Conservation (phyloP, 2,329 filamentous ascomycete species). For the Beauveria scarabaeidicola region DNA sequence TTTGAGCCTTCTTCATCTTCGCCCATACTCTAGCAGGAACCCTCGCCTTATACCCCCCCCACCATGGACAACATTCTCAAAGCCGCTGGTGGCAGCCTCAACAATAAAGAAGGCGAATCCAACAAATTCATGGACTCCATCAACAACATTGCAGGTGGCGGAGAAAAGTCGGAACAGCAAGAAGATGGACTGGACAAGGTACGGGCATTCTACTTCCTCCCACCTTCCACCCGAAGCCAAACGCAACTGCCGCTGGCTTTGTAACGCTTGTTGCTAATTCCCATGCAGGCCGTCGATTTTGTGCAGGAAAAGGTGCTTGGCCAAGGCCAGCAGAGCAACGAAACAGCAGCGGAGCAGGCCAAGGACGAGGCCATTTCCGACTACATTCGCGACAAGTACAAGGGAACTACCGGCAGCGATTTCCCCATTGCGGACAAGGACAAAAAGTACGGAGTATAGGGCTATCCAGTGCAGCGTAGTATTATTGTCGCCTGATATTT, state of each 20-base stretch:
- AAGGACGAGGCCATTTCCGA: slow-evolving; percentile 75
- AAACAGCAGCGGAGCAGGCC: slow-evolving; percentile 66
- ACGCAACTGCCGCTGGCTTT: neutral
- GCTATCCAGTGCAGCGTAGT: neutral
- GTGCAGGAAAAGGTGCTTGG: slow-evolving; percentile 69
- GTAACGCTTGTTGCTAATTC: neutral
- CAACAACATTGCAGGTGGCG: slow-evolving; percentile 5
- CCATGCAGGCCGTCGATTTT: slow-evolving; percentile 57
- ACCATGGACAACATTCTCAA: slow-evolving; percentile 6
- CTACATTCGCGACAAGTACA: slow-evolving; percentile 63
- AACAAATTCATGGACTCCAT: neutral
- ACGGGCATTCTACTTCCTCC: neutral
- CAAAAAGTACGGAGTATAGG: slow-evolving; percentile 22
- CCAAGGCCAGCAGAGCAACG: slow-evolving; percentile 62
- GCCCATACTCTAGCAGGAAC: neutral
- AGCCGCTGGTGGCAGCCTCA: neutral
- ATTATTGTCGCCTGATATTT: neutral
- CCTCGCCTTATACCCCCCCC: neutral
- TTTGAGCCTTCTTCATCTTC: neutral
- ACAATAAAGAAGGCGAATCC: slow-evolving; percentile 3
- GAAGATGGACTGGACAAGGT: slow-evolving; percentile 9
- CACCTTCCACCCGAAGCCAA: neutral
- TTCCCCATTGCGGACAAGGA: slow-evolving; percentile 64
- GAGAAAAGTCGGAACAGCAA: slow-evolving; percentile 2
- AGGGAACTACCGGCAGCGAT: slow-evolving; percentile 57